A percentile compares a stretch with the other conserved stretches of the same genome.
phyloP scores from a whole-genome alignment of 768 basidiomycete genomes.

The Termitomyces sp. region DNA sequence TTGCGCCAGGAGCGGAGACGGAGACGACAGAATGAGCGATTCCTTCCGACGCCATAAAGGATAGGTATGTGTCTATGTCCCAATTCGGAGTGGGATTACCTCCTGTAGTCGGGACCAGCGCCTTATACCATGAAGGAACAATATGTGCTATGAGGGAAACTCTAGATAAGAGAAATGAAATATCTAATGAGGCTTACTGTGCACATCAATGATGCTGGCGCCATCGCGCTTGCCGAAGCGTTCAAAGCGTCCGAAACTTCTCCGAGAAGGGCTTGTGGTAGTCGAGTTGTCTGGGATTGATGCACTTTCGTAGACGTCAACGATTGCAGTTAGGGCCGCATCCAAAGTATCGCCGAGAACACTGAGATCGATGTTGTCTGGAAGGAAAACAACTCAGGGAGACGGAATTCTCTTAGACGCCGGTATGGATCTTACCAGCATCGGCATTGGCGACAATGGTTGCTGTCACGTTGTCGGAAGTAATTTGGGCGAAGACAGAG shows the following conservation, averaged over 20 bases:
- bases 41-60: conserved; percentile 28
- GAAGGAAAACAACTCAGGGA: background rate
- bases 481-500: conserved; percentile 14
- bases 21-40: conserved; percentile 24
- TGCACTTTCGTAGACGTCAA: conserved; percentile 12
- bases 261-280: conserved; percentile 1
- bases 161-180: background rate
- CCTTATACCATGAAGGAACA: conserved; percentile 27
- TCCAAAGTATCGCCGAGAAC: conserved; percentile 18
- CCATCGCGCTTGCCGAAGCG: conserved; percentile 12
- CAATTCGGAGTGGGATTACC: conserved; percentile 26
- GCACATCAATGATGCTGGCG: conserved; percentile 23
- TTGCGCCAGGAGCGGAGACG: conserved; percentile 28
- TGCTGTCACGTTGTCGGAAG: conserved; percentile 15
- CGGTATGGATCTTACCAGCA: conserved; percentile 17
- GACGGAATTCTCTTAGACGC: background rate
- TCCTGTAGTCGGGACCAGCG: conserved; percentile 21
- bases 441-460: conserved; percentile 22
- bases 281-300: background rate
- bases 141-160: conserved; percentile 19
- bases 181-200: conserved; percentile 16
- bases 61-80: conserved; percentile 21
- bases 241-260: conserved; percentile 4
- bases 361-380: conserved; percentile 26
- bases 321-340: conserved; percentile 20